phyloP scores from a whole-genome alignment of 345 rosid genomes.

The Salix caprea region DNA sequence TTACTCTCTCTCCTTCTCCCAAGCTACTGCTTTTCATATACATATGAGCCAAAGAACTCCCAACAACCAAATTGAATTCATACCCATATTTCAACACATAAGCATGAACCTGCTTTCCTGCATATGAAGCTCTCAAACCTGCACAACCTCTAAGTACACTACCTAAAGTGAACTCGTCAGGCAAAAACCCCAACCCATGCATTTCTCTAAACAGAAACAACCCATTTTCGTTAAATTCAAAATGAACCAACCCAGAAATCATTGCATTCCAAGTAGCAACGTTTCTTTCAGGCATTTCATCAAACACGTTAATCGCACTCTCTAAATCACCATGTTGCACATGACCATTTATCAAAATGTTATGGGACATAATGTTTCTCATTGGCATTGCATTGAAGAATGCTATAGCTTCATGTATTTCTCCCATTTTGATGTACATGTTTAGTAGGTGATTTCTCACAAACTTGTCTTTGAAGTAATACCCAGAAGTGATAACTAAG shows the following conservation, averaged over 20 bases:
- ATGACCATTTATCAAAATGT: slow-evolving; percentile 60
- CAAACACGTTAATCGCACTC: slow-evolving; percentile 55
- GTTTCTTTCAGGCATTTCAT: slow-evolving; percentile 59
- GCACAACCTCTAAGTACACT: slow-evolving; percentile 69
- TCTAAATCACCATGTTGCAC: slow-evolving; percentile 40
- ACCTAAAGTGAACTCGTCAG: slow-evolving; percentile 59
- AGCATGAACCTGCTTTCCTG: slow-evolving; percentile 59
- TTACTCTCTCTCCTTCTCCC: slow-evolving; percentile 55
- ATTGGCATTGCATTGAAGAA: slow-evolving; percentile 44
- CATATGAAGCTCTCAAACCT: slow-evolving; percentile 36
- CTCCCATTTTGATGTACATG: slow-evolving; percentile 63
- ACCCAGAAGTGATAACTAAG: slow-evolving; percentile 60
- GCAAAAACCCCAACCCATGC: slow-evolving; percentile 44
- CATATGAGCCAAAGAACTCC: slow-evolving; percentile 69
- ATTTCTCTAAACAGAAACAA: slow-evolving; percentile 47
- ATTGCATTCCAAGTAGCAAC: slow-evolving; percentile 67
- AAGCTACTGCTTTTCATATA: slow-evolving; percentile 61
- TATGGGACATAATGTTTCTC: slow-evolving; percentile 71
- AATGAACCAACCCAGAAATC: slow-evolving; percentile 50
- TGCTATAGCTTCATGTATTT: slow-evolving; percentile 35
- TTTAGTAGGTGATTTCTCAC: slow-evolving; percentile 65
- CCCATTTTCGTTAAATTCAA: slow-evolving; percentile 55
- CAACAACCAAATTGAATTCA: slow-evolving; percentile 47
- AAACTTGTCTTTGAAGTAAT: slow-evolving; percentile 48
- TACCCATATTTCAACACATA: slow-evolving; percentile 47